These are phyloP conservation scores for Dispira simplex DNA, from an alignment of 192 early-diverging fungal species.

Conservation along the genomic window DNA sequence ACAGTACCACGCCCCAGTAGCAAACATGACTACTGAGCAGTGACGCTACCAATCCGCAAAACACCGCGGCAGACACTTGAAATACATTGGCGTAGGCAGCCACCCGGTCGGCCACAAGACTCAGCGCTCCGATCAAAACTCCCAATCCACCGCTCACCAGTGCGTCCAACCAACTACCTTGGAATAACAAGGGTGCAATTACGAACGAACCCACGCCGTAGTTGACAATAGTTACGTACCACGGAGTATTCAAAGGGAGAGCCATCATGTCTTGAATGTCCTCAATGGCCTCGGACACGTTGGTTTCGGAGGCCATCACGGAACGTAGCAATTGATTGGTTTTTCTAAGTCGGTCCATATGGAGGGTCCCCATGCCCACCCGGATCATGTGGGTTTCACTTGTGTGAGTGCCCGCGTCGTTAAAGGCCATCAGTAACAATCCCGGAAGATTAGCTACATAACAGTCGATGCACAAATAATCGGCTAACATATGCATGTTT, in stretches of 20 bases:
- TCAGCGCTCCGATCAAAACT: slow-evolving; percentile 39
- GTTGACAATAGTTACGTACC: slow-evolving; percentile 37
- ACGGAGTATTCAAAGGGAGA: slow-evolving; percentile 34
- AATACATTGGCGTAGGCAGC: slow-evolving; percentile 50
- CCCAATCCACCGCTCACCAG: slow-evolving; percentile 33
- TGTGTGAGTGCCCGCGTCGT: slow-evolving; percentile 51
- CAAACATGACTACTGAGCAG: slow-evolving; percentile 42
- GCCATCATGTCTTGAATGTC: slow-evolving; percentile 41
- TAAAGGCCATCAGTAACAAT: slow-evolving; percentile 55
- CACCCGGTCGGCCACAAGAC: slow-evolving; percentile 42
- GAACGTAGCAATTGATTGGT: slow-evolving; percentile 45
- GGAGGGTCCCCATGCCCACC: slow-evolving; percentile 30
- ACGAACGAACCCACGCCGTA: slow-evolving; percentile 39
- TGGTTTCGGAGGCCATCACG: slow-evolving; percentile 41
- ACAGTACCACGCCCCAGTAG: slow-evolving; percentile 40
- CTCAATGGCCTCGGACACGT: slow-evolving; percentile 44
- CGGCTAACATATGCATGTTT: slow-evolving; percentile 41
- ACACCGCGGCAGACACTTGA: slow-evolving; percentile 47
- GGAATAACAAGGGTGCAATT: slow-evolving; percentile 49
- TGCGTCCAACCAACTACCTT: slow-evolving; percentile 50
- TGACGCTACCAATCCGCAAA: slow-evolving; percentile 42
- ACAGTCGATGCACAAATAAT: slow-evolving; percentile 40
- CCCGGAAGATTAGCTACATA: slow-evolving; percentile 53
- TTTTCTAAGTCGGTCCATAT: slow-evolving; percentile 49
- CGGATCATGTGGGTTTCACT: slow-evolving; percentile 62